Conservation (phyloP, 345 rosid genomes). For the Acer negundo region DNA sequence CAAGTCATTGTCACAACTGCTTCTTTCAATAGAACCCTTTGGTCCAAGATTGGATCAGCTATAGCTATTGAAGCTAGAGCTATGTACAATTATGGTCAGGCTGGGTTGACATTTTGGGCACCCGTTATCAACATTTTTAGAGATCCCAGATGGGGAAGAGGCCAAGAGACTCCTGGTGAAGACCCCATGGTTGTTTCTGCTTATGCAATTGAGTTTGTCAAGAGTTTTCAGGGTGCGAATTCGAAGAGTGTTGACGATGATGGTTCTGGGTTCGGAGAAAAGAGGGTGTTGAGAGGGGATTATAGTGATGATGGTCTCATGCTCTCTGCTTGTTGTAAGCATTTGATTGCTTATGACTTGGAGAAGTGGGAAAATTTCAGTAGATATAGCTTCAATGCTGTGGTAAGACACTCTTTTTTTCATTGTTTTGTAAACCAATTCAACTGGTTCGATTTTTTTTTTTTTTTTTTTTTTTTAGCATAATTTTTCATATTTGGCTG, state of each 20-base stretch:
- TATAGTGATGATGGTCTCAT: slow-evolving; percentile 53
- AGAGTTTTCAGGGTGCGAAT: slow-evolving; percentile 63
- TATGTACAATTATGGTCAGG: slow-evolving; percentile 83
- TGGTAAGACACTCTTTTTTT: slow-evolving; percentile 44
- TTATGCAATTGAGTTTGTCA: slow-evolving; percentile 70
- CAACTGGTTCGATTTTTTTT: background rate
- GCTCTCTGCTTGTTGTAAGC: slow-evolving; percentile 97
- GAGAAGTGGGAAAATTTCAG: slow-evolving; percentile 78
- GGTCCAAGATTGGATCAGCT: slow-evolving; percentile 73
- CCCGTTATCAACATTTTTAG: slow-evolving; percentile 84
- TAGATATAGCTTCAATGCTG: slow-evolving; percentile 86
- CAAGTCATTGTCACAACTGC: slow-evolving; percentile 77
- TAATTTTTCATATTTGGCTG: background rate
- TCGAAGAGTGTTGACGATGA: slow-evolving; percentile 25
- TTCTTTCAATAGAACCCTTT: slow-evolving; percentile 72
- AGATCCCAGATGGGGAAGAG: slow-evolving; percentile 98
- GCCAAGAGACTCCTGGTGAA: slow-evolving; percentile 96
- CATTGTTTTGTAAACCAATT: background rate
- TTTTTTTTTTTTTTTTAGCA: background rate
- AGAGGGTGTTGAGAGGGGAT: slow-evolving; percentile 34
- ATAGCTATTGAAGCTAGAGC: slow-evolving; percentile 77
- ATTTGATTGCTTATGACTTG: slow-evolving; percentile 88
- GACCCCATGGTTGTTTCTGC: slow-evolving; percentile 83
- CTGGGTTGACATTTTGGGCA: slow-evolving; percentile 94
- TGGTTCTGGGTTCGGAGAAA: slow-evolving; percentile 24